Base-by-base conservation (phyloP, 2,329 filamentous ascomycete species). In the Ophiostoma piceae region DNA sequence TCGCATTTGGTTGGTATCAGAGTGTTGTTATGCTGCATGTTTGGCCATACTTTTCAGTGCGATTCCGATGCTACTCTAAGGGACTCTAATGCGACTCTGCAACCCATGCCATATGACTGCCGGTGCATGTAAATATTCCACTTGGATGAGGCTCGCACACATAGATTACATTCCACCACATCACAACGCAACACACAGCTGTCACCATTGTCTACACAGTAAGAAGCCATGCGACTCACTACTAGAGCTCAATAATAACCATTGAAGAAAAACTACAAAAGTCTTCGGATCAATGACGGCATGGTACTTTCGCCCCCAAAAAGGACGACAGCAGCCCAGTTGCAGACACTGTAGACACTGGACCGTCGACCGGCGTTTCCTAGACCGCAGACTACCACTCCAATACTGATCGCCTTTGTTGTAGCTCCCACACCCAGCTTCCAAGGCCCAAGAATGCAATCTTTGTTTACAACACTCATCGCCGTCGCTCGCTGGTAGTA, bases 401-500 rank as follows among this genome's bases (percentile, higher is more conserved):
- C n/a, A 57, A 26, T 57, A 26, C 3, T 47, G 32, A 19, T 65
- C 35, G 29, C 22, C 62, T 65, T 39, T 39, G 19, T 39, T 65
- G 62, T 39, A 9, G 29, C 22, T 14, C 32, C 16, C 16, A 9
- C 22, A 26, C 51, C 51, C 26, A 62, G 57, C 54, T 62, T 16
- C 57, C 57, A 32, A 57, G n/a, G 26, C 6, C 19, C 64, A 43
- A 47, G 65, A 67, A 67, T 67, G 65, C 37, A 67, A 67, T 47
- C 65, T 67, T 66, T 66, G 65, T 66, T 66, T 66, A 43, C 39
- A 37, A 26, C 39, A 26, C 35, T 26, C 22, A 9, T 66, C 22
- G 19, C 16, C 32, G 62, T 39, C 62, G 62, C 62, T 32, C 62
- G 19, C 5, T 26, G 14, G 2, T 37, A 41, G 19, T 37, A 37